Evolutionary conservation across 73 alveolate species (phyloP), one percentile per base, ranked within the genome.

Genomic region (Uronychia setigera): DNA sequence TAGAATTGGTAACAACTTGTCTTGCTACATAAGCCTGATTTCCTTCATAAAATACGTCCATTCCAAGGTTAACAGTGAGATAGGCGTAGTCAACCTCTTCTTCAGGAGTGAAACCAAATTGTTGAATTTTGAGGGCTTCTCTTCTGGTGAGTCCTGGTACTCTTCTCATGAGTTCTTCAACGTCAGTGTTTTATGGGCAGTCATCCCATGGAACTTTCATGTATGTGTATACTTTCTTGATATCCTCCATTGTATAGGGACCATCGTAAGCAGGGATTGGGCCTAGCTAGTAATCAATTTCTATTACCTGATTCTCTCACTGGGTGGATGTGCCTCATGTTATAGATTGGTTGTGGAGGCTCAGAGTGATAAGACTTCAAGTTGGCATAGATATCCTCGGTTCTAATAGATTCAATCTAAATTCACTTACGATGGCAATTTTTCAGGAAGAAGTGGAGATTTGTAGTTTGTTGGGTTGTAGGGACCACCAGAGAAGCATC

Each of bases 221-320:
- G 80, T 85, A 83, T 79, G 89, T 82, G 89, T 91, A 91, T 57
- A 94, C 81, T 35, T 92, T 80, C 87, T 92, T 94, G 60, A 89
- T 94, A 31, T 96, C 99, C 89, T 95, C 99, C 98, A 95, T 95
- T 76, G 98, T 94, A 91, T 91, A 94, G 33, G 98, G 92, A 35
- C 99, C 99, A 85, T 96, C 97, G 89, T 93, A 96, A 1, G 99
- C 83, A 58, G 99, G 99, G 74, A 94, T 84, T 26, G 99, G 99
- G 26, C 99, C 67, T 46, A 11, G 67, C n/a, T 46, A 11, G 5
- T 46, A 46, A 46, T n/a, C n/a, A 46, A 46, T 46, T 46, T 5
- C n/a, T 11, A 5, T 5, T 19, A 46, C 67, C 99, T 9, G 98
- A 94, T 84, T 94, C 91, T 83, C 99, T 92, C 58, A 94, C 96